Evolutionary conservation across 2,329 filamentous ascomycete species (phyloP), one percentile per base, ranked within the genome.

Genomic region (Aureobasidium lini): DNA sequence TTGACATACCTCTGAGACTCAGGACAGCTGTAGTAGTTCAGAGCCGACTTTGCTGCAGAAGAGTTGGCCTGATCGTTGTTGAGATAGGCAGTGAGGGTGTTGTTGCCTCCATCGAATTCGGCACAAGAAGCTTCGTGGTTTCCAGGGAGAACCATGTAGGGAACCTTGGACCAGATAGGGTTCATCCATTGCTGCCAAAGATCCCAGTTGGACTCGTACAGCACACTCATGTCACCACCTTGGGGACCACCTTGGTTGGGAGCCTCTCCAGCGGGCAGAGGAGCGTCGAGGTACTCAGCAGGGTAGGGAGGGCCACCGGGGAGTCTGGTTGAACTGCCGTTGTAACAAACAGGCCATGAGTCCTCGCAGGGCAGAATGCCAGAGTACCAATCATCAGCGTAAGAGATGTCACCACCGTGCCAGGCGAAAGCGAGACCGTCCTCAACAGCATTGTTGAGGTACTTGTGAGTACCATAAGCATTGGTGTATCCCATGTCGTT

Each of bases 401-500:
- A 81, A 54, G 70, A 74, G 59, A 81, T 69, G 61, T 81, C 79
- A 50, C 79, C 79, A 39, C 78, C 78, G 66, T 81, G 79, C 79
- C 79, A 81, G 29, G 75, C 76, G 63, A 81, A 81, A 3, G 74
- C 74, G 16, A 73, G 62, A n/a, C 75, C 76, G n/a, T 78, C 72
- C n/a, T 73, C 66, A 40, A 72, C 72, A 5, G 71, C 75, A 39
- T 74, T 64, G 37, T 64, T 66, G 13, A 81, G 68, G 46, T 79
- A 70, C 62, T 74, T 70, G 67, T 74, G 74, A 1, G 79, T 81
- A 15, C 79, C 79, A 1, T 70, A 66, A 16, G 78, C 79, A 53
- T 81, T 81, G 46, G 77, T 80, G 68, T 80, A 80, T 7, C 79
- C 79, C 79, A 81, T 80, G 61, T 81, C 79, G 62, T 79, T 79